These are phyloP conservation scores for Tripterygium wilfordii DNA, from an alignment of 177 flowering plant species.

Conservation along the genomic window DNA sequence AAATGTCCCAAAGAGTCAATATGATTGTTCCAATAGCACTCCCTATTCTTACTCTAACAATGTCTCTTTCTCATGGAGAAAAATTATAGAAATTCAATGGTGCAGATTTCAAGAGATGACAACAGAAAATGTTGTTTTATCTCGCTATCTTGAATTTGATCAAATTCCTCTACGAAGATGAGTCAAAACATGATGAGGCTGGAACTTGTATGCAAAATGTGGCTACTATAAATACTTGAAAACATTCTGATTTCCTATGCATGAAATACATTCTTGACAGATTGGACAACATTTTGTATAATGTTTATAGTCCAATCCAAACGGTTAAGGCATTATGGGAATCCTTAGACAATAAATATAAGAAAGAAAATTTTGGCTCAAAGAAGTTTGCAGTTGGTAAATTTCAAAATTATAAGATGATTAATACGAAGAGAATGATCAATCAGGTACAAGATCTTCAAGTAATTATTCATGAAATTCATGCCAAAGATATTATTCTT, in stretches of 20 bases:
- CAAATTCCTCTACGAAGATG: background rate
- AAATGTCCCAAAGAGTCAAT: no score
- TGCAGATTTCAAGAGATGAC: background rate
- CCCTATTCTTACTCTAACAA: no score
- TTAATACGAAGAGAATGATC: background rate
- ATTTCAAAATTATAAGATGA: background rate
- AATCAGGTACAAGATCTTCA: background rate
- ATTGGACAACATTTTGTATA: background rate
- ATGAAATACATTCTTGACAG: background rate
- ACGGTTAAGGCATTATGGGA: background rate
- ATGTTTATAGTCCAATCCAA: background rate
- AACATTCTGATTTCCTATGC: background rate
- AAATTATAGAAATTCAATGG: no score
- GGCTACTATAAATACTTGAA: background rate
- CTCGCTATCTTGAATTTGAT: background rate
- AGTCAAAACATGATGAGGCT: background rate
- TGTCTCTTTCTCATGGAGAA: no score
- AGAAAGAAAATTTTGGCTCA: background rate
- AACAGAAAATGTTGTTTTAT: background rate
- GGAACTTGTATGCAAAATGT: no score
- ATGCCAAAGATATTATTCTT: background rate
- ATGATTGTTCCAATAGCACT: no score
- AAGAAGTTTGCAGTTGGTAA: background rate
- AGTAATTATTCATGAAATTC: background rate
- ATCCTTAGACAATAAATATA: background rate